Conservation (phyloP, 352 stramenopile species). For the Thraustochytrium striatum region DNA sequence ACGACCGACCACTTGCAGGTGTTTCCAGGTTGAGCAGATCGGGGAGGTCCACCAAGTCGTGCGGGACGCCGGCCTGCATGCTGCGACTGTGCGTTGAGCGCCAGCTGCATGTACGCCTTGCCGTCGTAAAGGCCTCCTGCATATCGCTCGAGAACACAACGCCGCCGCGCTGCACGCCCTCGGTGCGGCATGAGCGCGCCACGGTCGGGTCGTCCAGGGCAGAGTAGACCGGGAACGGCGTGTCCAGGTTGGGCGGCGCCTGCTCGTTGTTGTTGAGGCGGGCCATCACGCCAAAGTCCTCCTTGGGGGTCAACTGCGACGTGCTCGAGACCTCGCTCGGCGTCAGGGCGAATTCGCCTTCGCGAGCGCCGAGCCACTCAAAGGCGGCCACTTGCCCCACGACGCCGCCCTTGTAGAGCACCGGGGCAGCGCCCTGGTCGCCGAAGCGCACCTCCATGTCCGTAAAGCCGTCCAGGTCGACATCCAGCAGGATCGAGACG, state of each 20-base stretch:
- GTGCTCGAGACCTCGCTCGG: neutral
- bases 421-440: neutral
- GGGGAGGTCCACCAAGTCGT: neutral
- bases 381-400: neutral
- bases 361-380: too few species aligned
- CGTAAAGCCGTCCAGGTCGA: neutral
- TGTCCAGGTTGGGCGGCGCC: neutral
- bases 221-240: neutral
- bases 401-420: neutral
- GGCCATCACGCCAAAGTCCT: neutral
- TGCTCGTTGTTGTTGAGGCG: neutral
- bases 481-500: neutral
- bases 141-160: slow-evolving; percentile 26
- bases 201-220: neutral
- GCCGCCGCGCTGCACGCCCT: neutral
- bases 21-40: neutral
- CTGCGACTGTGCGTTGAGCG: slow-evolving; percentile 3
- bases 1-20: neutral
- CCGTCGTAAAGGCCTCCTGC: slow-evolving; percentile 32
- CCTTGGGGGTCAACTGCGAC: neutral
- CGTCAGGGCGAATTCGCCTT: too few species aligned
- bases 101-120: slow-evolving; percentile 42
- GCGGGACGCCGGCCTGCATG: slow-evolving; percentile 36
- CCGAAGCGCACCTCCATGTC: neutral
- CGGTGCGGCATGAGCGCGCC: too few species aligned